Evolutionary conservation across 2,329 filamentous ascomycete genomes (phyloP).

Genomic region (Cadophora luteo-olivacea): DNA sequence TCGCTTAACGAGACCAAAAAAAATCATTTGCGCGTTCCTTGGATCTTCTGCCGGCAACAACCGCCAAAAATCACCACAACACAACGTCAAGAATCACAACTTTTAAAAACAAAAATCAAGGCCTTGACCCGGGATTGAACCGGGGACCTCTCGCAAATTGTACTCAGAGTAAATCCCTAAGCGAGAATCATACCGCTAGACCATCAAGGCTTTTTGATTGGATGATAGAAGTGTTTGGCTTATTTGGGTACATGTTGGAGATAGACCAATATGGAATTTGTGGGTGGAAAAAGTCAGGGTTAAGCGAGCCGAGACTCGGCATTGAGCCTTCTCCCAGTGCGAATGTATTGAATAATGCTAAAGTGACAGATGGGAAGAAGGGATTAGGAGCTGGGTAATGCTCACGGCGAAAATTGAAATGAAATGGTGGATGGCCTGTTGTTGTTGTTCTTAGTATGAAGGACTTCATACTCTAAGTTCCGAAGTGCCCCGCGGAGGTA

Average conservation of each 20-base stretch:
- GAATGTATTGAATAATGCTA: no score
- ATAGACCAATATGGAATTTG: not conserved
- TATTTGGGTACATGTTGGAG: not conserved
- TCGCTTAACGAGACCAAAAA: no score
- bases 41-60: not conserved
- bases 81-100: not conserved
- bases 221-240: not conserved
- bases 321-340: not conserved
- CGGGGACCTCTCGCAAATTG: slow-evolving; percentile 18
- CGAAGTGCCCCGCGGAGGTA: no score
- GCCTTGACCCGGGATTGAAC: slow-evolving; percentile 20
- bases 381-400: not conserved
- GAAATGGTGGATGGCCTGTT: no score
- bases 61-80: not conserved
- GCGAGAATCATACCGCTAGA: slow-evolving; percentile 22
- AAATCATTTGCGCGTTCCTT: no score
- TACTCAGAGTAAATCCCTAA: slow-evolving; percentile 20
- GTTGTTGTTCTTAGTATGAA: no score
- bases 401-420: no score
- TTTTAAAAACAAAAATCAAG: not conserved
- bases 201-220: slow-evolving; percentile 15
- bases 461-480: no score
- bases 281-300: not conserved
- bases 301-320: not conserved
- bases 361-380: not conserved